Evolutionary conservation across 2,329 filamentous ascomycete genomes (phyloP), one percentile per base, ranked within the genome.

Genomic region (Botrytis fabae): DNA sequence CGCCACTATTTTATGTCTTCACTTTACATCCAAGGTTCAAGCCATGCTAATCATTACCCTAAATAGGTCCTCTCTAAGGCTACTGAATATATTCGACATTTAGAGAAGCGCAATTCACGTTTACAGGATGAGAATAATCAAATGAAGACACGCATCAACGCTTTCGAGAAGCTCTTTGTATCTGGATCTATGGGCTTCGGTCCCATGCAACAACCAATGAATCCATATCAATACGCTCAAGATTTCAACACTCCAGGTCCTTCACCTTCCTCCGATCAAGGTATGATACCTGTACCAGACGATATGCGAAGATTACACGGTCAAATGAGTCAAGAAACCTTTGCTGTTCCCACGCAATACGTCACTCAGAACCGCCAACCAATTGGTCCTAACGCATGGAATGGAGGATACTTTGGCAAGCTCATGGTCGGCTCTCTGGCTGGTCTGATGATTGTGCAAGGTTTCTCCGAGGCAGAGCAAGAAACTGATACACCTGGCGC

Each of bases 71-170:
- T 98, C 61, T 95, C 93, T 76, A 98, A 98, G 82, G 95, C 95
- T 3, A 98, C 95, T 9, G 95, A 98, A 81, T 98, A 98, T 78
- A 98, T 98, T 77, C 89, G 91, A 54, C 95, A 98, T 82, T 85
- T 98, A 2, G 95, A 98, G 82, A 97, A 97, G 84, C 90, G 94
- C 20, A 97, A 97, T 78, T 92, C 90, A 76, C 90, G 92, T 9
- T 85, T 98, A 16, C 85, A 91, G 70, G 93, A 97, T 63, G 94
- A 98, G 81, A 95, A 97, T 79, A 86, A 84, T 44, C 88, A 88
- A 22, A 89, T 97, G 84, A 95, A 95, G 81, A 89, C 90, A 63
- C 89, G 93, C 44, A 88, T 98, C 54, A 89, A 91, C 51, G 90
- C 90, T 0, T 92, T 92, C 73, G 90, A 92, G 80, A 95, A 96